A percentile compares a stretch with the other conserved stretches of the same genome.
Conservation (phyloP, 2,329 filamentous ascomycete genomes). For the Didymella pinodella region DNA sequence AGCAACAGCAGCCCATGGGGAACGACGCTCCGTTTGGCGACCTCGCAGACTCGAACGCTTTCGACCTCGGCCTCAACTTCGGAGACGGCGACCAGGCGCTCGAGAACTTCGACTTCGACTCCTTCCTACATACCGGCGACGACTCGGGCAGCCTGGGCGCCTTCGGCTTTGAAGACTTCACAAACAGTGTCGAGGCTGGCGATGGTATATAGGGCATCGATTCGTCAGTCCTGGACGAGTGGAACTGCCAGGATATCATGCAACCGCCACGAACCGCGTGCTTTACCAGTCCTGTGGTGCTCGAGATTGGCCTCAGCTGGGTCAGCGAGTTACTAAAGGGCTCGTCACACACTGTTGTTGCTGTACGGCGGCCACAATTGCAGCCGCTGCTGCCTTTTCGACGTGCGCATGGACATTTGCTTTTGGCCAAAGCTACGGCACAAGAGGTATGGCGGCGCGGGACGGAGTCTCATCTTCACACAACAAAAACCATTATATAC, state of each 20-base stretch:
- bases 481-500: constrained; percentile 38
- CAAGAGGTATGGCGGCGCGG: not conserved
- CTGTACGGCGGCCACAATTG: constrained; percentile 1
- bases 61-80: constrained; percentile 53
- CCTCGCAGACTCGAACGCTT: constrained; percentile 48
- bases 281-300: not conserved
- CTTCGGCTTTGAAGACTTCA: constrained; percentile 47
- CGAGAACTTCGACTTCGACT: constrained; percentile 72
- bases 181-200: constrained; percentile 44
- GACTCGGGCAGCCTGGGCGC: constrained; percentile 53
- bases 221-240: not conserved
- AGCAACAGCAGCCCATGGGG: constrained; percentile 48
- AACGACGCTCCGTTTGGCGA: constrained; percentile 51
- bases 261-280: not conserved
- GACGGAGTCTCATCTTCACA: not conserved
- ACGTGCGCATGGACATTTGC: constrained; percentile 1
- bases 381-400: constrained; percentile 7
- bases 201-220: constrained; percentile 24
- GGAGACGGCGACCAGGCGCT: constrained; percentile 68
- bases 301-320: not conserved
- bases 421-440: not conserved
- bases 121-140: constrained; percentile 66
- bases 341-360: not conserved
- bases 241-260: no score
- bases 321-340: not conserved